Conservation (phyloP, 2,329 filamentous ascomycete genomes). For the Neobulgaria alba region DNA sequence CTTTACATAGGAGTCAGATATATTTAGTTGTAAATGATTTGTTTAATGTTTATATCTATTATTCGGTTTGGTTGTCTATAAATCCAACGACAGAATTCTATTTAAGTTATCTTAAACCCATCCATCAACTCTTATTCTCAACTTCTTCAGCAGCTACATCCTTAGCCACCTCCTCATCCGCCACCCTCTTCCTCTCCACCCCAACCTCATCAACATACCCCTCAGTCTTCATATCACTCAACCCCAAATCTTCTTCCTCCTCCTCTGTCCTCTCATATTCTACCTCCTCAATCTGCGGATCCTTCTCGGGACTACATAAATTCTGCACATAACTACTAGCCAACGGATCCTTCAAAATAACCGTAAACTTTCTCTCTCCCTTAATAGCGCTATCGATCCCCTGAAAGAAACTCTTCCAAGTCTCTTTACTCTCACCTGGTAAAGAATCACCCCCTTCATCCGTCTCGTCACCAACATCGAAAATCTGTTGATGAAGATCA, state of each 20-base stretch:
- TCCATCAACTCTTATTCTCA: not conserved
- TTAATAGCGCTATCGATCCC: constrained; percentile 69
- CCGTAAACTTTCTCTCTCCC: constrained; percentile 70
- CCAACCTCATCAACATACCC: constrained; percentile 46
- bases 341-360: constrained; percentile 79
- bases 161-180: constrained; percentile 9
- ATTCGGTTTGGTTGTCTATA: too few species aligned
- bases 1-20: too few species aligned
- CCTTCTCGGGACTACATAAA: constrained; percentile 63
- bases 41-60: too few species aligned
- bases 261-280: constrained; percentile 82
- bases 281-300: constrained; percentile 72
- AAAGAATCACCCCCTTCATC: constrained; percentile 72
- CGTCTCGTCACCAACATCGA: constrained; percentile 55
- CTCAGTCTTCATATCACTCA: constrained; percentile 89
- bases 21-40: too few species aligned
- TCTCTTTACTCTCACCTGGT: constrained; percentile 49
- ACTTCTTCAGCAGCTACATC: constrained; percentile 2
- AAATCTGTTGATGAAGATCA: constrained; percentile 82
- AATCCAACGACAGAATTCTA: too few species aligned
- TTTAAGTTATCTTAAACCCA: too few species aligned
- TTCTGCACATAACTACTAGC: constrained; percentile 93
- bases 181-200: constrained; percentile 18
- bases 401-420: constrained; percentile 77
- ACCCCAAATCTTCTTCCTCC: constrained; percentile 86